Evolutionary conservation across 768 basidiomycete genomes (phyloP).

Genomic region (Sistotremastrum suecicum): DNA sequence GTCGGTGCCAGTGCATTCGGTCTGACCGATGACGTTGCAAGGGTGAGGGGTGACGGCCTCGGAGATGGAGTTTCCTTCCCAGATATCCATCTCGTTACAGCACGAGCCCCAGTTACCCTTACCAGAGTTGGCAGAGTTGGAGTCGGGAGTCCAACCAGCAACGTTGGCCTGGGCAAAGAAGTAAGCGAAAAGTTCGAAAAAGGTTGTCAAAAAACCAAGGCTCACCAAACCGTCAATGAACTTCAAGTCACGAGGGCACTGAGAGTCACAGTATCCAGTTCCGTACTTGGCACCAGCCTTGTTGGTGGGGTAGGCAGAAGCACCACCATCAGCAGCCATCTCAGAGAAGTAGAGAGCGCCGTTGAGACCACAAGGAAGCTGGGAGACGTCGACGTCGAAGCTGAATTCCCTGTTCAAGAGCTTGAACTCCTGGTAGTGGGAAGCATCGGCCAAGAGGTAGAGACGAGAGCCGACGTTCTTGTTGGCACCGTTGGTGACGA

Average conservation of each 20-base stretch:
- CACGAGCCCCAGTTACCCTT: conserved; percentile 34
- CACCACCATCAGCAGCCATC: conserved; percentile 46
- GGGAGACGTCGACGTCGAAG: conserved; percentile 45
- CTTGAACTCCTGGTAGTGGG: conserved; percentile 34
- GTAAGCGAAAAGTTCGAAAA: not conserved
- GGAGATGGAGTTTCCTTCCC: conserved; percentile 42
- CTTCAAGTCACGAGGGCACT: conserved; percentile 45
- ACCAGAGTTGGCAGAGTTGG: conserved; percentile 31
- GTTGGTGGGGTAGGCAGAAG: conserved; percentile 34
- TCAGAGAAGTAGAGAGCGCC: conserved; percentile 46
- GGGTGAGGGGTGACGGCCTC: conserved; percentile 39
- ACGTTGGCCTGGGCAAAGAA: conserved; percentile 28
- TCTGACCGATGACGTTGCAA: conserved; percentile 27
- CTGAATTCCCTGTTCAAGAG: conserved; percentile 42
- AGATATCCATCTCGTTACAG: conserved; percentile 48
- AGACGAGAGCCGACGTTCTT: conserved; percentile 23
- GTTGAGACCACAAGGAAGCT: conserved; percentile 45
- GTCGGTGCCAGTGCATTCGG: conserved; percentile 27
- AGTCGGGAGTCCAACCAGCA: conserved; percentile 23
- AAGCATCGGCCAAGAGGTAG: conserved; percentile 35
- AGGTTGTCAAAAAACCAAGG: conserved; percentile 1
- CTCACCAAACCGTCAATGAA: conserved; percentile 41
- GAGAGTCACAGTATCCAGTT: conserved; percentile 53
- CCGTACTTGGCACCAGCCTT: conserved; percentile 48
- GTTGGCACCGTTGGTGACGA: conserved; percentile 14